Conservation (phyloP, 345 rosid genomes). For the Tarenaya hassleriana region DNA sequence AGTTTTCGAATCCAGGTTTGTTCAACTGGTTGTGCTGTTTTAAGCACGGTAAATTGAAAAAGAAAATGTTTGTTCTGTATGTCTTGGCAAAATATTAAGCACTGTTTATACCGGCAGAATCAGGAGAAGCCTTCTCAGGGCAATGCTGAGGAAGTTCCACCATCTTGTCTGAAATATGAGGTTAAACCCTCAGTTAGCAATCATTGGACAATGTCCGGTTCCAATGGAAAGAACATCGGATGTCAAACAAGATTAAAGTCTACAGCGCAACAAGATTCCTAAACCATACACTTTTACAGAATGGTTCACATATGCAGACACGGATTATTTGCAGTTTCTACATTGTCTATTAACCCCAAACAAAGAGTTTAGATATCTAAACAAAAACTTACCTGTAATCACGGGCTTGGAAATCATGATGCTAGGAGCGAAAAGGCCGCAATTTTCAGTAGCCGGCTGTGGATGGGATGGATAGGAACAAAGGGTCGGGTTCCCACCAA, state of each 20-base stretch:
- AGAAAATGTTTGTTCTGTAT: neutral
- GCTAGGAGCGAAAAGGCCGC: slow-evolving; percentile 31
- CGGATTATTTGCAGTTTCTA: no score
- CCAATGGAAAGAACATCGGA: neutral
- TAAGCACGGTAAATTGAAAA: neutral
- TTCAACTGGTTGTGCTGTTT: neutral
- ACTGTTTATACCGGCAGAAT: slow-evolving; percentile 23
- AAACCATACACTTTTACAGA: no score
- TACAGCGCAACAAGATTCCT: no score
- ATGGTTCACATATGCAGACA: no score
- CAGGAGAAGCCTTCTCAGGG: slow-evolving; percentile 24
- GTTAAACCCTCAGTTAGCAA: slow-evolving; percentile 1
- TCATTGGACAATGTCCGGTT: neutral
- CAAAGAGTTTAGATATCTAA: slow-evolving; percentile 8
- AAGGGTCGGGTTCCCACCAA: slow-evolving; percentile 33
- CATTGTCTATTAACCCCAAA: no score
- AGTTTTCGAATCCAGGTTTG: slow-evolving; percentile 1
- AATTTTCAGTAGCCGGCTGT: slow-evolving; percentile 29
- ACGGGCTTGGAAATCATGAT: slow-evolving; percentile 35
- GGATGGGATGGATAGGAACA: slow-evolving; percentile 35
- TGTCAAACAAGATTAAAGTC: no score
- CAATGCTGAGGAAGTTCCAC: slow-evolving; percentile 19
- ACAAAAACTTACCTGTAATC: slow-evolving; percentile 49
- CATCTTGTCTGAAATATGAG: slow-evolving; percentile 23
- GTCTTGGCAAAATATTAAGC: neutral